Evolutionary conservation across 2,329 filamentous ascomycete species (phyloP).

Genomic region (Neophaeococcomyces mojaviensis): DNA sequence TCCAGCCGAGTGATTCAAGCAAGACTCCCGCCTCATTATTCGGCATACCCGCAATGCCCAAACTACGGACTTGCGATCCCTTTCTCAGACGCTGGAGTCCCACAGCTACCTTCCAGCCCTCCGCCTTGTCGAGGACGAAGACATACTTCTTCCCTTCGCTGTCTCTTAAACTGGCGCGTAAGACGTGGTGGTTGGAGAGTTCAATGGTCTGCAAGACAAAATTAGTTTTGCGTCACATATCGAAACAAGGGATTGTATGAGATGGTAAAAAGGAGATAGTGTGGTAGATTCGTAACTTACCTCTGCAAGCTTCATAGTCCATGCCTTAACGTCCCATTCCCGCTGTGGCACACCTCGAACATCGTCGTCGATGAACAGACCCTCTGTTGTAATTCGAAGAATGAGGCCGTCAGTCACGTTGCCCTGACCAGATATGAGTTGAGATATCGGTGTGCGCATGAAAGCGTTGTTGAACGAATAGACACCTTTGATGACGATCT

Average conservation of each 20-base stretch:
- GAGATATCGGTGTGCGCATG: conserved; percentile 79
- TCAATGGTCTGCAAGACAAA: conserved; percentile 30
- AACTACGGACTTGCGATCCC: conserved; percentile 47
- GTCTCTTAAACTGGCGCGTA: conserved; percentile 52
- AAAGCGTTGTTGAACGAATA: conserved; percentile 89
- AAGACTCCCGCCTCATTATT: conserved; percentile 35
- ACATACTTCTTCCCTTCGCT: conserved; percentile 55
- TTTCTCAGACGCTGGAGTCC: conserved; percentile 50
- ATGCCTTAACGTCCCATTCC: conserved; percentile 98
- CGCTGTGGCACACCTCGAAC: conserved; percentile 83
- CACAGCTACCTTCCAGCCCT: conserved; percentile 56
- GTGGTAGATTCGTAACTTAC: conserved; percentile 56
- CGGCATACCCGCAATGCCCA: conserved; percentile 48
- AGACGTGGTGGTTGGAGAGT: conserved; percentile 44
- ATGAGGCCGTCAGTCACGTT: conserved; percentile 87
- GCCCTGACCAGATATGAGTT: conserved; percentile 76
- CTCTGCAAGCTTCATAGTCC: conserved; percentile 91
- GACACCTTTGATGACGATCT: conserved; percentile 90
- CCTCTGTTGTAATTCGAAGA: conserved; percentile 84
- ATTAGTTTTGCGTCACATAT: no score
- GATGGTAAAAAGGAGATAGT: neutral
- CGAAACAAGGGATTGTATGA: no score
- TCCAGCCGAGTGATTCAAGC: conserved; percentile 34
- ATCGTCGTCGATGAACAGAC: conserved; percentile 95
- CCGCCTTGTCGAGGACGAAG: conserved; percentile 51